Evolutionary conservation across 768 basidiomycete genomes (phyloP).

Genomic region (Amanita pallidorosea): DNA sequence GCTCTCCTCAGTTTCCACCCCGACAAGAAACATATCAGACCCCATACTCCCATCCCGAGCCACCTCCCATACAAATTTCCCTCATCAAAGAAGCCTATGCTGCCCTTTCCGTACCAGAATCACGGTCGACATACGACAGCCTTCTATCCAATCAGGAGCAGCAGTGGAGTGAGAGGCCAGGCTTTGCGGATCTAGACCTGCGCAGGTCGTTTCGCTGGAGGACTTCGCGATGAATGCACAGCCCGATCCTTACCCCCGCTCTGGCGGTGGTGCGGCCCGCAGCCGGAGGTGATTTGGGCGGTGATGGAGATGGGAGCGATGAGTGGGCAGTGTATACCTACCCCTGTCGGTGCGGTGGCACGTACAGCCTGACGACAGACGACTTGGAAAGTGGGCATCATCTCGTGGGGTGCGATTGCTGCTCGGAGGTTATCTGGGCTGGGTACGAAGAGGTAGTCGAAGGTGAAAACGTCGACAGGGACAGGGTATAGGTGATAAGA

Average conservation of each 20-base stretch:
- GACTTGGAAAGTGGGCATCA: constrained; percentile 67
- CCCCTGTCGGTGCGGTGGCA: constrained; percentile 65
- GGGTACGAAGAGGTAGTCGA: constrained; percentile 64
- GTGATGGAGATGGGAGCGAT: neutral
- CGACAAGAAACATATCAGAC: constrained; percentile 17
- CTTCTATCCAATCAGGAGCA: constrained; percentile 9
- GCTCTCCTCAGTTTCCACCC: constrained; percentile 58
- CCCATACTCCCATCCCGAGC: neutral
- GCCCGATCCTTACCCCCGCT: too few relatives aligned
- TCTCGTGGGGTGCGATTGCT: constrained; percentile 60
- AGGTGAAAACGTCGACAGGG: constrained; percentile 18
- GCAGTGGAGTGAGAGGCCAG: neutral
- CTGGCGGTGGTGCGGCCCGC: neutral
- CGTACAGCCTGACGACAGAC: constrained; percentile 42
- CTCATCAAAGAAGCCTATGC: constrained; percentile 58
- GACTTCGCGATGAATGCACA: constrained; percentile 41
- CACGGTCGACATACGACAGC: constrained; percentile 42
- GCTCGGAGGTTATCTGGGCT: constrained; percentile 81
- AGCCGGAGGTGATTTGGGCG: constrained; percentile 15
- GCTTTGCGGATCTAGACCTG: constrained; percentile 43
- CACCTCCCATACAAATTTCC: constrained; percentile 32
- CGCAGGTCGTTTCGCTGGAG: constrained; percentile 69
- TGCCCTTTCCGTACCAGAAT: constrained; percentile 40
- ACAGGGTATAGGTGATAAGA: neutral
- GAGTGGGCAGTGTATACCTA: constrained; percentile 35